Evolutionary conservation across 202 grass and related monocot genomes (phyloP).

Genomic region (Cymbopogon flexuosus): DNA sequence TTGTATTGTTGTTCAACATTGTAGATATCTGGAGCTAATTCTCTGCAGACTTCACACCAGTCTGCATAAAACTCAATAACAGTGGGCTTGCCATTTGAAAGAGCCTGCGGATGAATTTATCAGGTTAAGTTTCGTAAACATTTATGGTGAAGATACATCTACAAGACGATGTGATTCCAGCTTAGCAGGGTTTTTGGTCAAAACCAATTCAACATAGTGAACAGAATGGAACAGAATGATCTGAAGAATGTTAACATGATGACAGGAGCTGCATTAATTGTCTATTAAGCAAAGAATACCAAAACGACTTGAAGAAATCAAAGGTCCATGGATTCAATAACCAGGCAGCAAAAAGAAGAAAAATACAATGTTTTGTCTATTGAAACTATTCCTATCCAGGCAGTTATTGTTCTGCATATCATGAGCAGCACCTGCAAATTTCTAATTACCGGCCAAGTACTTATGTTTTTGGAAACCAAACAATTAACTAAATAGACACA

Average conservation of each 20-base stretch:
- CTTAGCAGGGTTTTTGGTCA: background rate
- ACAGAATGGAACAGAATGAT: background rate
- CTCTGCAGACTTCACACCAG: constrained; percentile 95
- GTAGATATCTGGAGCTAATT: constrained; percentile 76
- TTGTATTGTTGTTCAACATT: constrained; percentile 77
- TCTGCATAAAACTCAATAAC: constrained; percentile 96
- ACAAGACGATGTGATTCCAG: background rate
- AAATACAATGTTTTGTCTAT: background rate
- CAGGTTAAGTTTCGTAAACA: constrained; percentile 2
- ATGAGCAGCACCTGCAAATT: background rate
- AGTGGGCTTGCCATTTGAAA: constrained; percentile 84
- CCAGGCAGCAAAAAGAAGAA: background rate
- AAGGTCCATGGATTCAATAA: background rate
- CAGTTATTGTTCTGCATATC: background rate
- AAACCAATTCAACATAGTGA: background rate
- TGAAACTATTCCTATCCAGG: background rate
- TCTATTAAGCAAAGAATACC: background rate
- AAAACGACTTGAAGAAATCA: background rate
- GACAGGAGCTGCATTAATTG: background rate
- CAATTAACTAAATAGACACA: background rate
- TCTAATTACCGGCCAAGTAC: background rate
- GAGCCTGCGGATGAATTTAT: constrained; percentile 56
- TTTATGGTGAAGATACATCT: background rate
- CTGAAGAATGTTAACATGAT: background rate
- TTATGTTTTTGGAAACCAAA: background rate